phyloP scores from a whole-genome alignment of 2,329 filamentous ascomycete genomes.

The Cytospora schulzeri region DNA sequence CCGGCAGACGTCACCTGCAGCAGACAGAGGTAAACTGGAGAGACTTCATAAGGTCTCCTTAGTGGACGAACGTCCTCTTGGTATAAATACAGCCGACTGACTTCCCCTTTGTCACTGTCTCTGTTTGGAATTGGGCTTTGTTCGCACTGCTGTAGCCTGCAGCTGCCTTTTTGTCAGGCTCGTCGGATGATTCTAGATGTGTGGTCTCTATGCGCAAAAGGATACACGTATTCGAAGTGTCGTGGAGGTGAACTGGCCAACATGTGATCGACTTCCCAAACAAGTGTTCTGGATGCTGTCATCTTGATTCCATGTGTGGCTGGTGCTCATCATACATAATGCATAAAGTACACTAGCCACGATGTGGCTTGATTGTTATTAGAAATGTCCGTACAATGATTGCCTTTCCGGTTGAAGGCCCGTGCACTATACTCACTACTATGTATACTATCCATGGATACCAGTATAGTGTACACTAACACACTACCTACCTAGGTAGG shows the following conservation, averaged over 20 bases:
- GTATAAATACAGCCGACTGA: neutral
- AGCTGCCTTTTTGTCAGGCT: neutral
- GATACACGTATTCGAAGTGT: neutral
- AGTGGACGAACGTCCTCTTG: slow-evolving; percentile 16
- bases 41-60: slow-evolving; percentile 24
- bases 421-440: too few relatives aligned
- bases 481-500: too few relatives aligned
- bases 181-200: neutral
- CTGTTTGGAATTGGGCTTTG: neutral
- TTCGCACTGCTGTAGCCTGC: neutral
- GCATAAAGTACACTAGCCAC: neutral
- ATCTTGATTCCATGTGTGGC: slow-evolving; percentile 23
- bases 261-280: slow-evolving; percentile 6
- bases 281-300: slow-evolving; percentile 25
- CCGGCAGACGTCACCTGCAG: slow-evolving; percentile 45
- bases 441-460: too few relatives aligned
- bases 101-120: neutral
- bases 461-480: too few relatives aligned
- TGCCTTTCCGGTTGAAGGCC: neutral
- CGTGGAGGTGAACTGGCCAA: neutral
- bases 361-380: neutral
- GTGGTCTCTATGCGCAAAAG: neutral
- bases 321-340: neutral
- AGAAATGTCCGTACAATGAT: neutral
- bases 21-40: slow-evolving; percentile 24